Base-by-base conservation (phyloP, 1,139 yeast genomes). In the Kurtzmaniella natalensis region DNA sequence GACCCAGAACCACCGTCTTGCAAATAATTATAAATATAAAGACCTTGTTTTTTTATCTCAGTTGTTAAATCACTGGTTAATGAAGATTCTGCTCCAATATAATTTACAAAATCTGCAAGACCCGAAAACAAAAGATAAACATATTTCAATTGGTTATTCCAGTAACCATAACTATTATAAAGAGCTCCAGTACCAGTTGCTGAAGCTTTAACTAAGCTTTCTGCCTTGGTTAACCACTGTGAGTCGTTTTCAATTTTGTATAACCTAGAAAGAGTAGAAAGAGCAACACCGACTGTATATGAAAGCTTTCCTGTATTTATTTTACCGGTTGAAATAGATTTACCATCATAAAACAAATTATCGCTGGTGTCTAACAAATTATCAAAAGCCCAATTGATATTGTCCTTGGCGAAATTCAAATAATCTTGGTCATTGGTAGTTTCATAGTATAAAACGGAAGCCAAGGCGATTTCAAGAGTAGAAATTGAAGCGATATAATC, bases 401-500 rank as follows among this genome's bases (percentile, higher is more conserved):
- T 48, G n/a, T 47, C 34, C 27, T 44, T 46, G 10, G 61, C 52
- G 38, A 58, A 59, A 1, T 38, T 36, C 6, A 57, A 30, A 29
- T 53, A 44, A 3, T 38, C 38, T 3, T 32, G 25, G 28, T 59
- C 55, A 4, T 42, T 29, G 10, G 43, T 47, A 18, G 43, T 35
- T 5, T 42, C 45, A 36, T 58, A 50, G 11, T 60, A 39, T 35
- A 51, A 49, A 16, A 61, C 42, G 1, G 69, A 63, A 3, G 68
- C 61, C 32, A 63, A 45, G 0, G 65, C 69, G 2, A 59, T 52
- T 41, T 63, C 70, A 6, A 53, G 41, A 4, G 57, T 56, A 5
- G 69, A 62, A 24, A 63, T 62, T 38, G 60, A 59, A 2, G 69
- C 61, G 18, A 63, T 45, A 42, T 63, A 63, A 18, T 39, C 35